Evolutionary conservation across 257 asterid genomes (phyloP).

Genomic region (Ligustrum vulgare): DNA sequence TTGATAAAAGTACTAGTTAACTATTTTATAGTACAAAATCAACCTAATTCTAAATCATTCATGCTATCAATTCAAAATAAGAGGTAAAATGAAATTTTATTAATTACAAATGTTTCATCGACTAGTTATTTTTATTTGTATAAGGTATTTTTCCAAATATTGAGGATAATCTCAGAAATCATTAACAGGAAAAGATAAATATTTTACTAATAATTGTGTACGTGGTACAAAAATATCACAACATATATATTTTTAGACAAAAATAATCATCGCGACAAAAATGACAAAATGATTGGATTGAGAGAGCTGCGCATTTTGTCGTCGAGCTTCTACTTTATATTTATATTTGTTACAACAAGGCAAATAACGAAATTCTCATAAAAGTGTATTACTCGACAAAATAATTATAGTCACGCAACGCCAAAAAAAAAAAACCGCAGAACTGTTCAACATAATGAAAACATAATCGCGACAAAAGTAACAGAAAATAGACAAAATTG

Average conservation of each 20-base stretch:
- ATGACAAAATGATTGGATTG: too few relatives aligned
- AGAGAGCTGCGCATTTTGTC: not conserved
- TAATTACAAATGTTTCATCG: too few relatives aligned
- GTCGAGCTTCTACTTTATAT: not conserved
- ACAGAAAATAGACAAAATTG: not conserved
- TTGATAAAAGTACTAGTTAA: too few relatives aligned
- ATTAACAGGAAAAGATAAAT: too few relatives aligned
- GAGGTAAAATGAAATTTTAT: too few relatives aligned
- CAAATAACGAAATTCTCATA: not conserved
- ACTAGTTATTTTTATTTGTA: too few relatives aligned
- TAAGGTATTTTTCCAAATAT: not conserved
- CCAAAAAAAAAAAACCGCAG: not conserved
- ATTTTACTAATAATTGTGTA: too few relatives aligned
- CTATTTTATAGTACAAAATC: too few relatives aligned
- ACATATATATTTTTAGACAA: too few relatives aligned
- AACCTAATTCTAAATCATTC: too few relatives aligned
- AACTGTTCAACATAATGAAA: not conserved
- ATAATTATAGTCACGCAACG: not conserved
- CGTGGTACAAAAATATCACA: not conserved
- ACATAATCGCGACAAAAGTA: not conserved
- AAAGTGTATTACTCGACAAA: not conserved
- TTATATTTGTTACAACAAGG: too few relatives aligned
- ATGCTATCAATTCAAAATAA: not conserved
- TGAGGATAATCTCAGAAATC: not conserved
- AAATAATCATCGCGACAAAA: not conserved